A percentile compares a stretch with the other conserved stretches of the same genome.
phyloP scores from a whole-genome alignment of 2,329 filamentous ascomycete genomes.

The Fusarium pseudoanthophilum region DNA sequence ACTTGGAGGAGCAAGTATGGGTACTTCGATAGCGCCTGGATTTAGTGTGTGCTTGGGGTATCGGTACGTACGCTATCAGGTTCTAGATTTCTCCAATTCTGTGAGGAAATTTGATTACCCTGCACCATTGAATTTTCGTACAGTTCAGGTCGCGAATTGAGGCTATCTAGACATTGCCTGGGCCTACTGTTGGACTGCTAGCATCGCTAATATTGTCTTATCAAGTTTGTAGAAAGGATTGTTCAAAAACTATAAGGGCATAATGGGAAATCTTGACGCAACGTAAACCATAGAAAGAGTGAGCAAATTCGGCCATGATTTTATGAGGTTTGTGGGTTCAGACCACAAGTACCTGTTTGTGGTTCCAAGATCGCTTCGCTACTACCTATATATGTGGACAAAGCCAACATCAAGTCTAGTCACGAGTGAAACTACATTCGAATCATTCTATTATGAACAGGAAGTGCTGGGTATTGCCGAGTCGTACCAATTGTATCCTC shows the following conservation, averaged over 20 bases:
- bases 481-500: too few species aligned
- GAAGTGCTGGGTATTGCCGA: too few species aligned
- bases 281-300: fast-evolving
- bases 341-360: fast-evolving
- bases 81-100: background rate
- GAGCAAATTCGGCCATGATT: fast-evolving
- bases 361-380: fast-evolving
- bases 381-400: fast-evolving
- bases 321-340: fast-evolving
- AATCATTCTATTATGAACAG: fast-evolving
- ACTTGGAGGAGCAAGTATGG: background rate
- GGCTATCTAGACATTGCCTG: background rate
- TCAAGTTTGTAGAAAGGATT: fast-evolving
- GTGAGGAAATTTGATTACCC: background rate
- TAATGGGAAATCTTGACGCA: fast-evolving
- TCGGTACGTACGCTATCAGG: background rate
- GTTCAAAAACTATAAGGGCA: fast-evolving
- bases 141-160: fast-evolving
- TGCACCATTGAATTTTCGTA: background rate
- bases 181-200: fast-evolving
- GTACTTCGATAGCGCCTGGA: background rate
- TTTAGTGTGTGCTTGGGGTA: background rate
- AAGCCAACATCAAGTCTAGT: too few species aligned
- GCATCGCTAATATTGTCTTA: fast-evolving
- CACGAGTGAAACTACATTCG: fast-evolving